Percentiles rank a stretch among this genome's conserved stretches.
Evolutionary conservation across 2,329 filamentous ascomycete species (phyloP).

Genomic region (Tolypocladium cylindrosporum): DNA sequence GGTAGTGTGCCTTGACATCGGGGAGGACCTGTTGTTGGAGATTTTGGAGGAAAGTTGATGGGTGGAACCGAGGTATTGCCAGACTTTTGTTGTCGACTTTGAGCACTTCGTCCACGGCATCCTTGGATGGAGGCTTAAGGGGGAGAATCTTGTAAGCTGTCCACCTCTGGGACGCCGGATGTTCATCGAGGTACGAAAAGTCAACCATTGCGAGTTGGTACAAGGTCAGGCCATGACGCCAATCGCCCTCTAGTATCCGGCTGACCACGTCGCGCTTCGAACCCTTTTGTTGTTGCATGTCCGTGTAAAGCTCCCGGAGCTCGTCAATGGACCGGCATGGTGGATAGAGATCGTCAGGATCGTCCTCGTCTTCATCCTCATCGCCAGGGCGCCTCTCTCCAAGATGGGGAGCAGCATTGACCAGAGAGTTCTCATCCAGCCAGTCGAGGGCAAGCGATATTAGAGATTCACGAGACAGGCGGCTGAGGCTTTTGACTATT

Average conservation of each 20-base stretch:
- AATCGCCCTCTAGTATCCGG: constrained; percentile 57
- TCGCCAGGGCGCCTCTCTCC: constrained; percentile 10
- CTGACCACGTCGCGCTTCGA: constrained; percentile 53
- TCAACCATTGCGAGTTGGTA: constrained; percentile 63
- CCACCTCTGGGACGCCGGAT: constrained; percentile 55
- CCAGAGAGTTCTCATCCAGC: constrained; percentile 58
- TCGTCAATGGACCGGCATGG: constrained; percentile 55
- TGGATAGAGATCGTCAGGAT: constrained; percentile 58
- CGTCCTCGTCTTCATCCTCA: constrained; percentile 20
- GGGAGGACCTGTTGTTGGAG: constrained; percentile 67
- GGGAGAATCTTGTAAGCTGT: constrained; percentile 49
- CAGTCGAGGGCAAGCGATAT: constrained; percentile 66
- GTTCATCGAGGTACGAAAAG: constrained; percentile 55
- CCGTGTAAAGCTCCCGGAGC: constrained; percentile 54
- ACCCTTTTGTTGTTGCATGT: constrained; percentile 50
- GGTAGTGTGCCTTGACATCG: constrained; percentile 75
- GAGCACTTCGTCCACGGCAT: constrained; percentile 27
- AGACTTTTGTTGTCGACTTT: constrained; percentile 36
- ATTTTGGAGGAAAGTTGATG: constrained; percentile 67
- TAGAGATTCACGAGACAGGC: constrained; percentile 62
- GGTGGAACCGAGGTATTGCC: constrained; percentile 62
- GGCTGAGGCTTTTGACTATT: constrained; percentile 56
- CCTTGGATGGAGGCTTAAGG: constrained; percentile 28
- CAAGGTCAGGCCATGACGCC: constrained; percentile 52
- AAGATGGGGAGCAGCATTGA: constrained; percentile 35